Evolutionary conservation across 2,329 filamentous ascomycete genomes (phyloP).

Genomic region (Rhinocladiella similis): DNA sequence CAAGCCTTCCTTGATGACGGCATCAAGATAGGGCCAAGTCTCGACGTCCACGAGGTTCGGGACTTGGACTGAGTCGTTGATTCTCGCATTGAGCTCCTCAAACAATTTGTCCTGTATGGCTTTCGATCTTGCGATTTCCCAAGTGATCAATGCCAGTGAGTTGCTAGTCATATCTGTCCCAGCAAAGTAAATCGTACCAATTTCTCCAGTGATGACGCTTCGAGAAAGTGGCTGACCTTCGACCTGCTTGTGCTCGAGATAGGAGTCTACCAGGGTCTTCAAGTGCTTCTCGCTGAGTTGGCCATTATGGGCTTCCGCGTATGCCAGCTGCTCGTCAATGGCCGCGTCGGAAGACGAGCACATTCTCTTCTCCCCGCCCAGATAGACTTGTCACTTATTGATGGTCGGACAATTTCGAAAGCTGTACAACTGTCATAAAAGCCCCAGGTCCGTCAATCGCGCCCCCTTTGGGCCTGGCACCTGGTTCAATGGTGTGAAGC

Average conservation of each 20-base stretch:
- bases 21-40: constrained; percentile 30
- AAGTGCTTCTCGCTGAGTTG: not conserved
- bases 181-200: constrained; percentile 33
- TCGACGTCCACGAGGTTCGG: constrained; percentile 37
- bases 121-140: constrained; percentile 47
- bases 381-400: not conserved
- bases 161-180: constrained; percentile 55
- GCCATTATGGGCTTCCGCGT: not conserved
- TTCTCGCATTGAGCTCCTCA: constrained; percentile 32
- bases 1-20: constrained; percentile 11
- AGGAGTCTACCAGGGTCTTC: not conserved
- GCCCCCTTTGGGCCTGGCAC: constrained; percentile 10
- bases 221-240: not conserved
- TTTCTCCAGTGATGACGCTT: not conserved
- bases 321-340: not conserved
- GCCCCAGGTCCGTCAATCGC: not conserved
- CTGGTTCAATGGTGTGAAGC: constrained; percentile 3
- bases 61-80: constrained; percentile 23
- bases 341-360: not conserved
- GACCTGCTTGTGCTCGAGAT: not conserved
- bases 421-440: not conserved
- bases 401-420: not conserved
- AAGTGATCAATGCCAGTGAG: constrained; percentile 51
- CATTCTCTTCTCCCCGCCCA: not conserved
- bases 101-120: constrained; percentile 39